phyloP scores from a whole-genome alignment of 441 rosid species.

The Mallotus japonicus region DNA sequence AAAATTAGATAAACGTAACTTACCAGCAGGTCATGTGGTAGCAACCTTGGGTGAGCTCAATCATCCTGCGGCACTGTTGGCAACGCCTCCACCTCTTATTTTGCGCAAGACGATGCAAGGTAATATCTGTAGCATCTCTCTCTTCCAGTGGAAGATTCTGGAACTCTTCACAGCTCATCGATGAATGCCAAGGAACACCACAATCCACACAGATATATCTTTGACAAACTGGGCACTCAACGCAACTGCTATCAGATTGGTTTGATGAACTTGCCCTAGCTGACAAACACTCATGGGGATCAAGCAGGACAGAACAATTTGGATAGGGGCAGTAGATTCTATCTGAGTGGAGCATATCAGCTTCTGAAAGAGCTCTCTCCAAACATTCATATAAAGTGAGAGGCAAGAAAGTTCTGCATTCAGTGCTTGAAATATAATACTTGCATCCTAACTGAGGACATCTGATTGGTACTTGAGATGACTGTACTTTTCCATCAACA shows the following conservation, averaged over 20 bases:
- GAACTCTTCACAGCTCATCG: conserved; percentile 81
- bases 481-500: conserved; percentile 73
- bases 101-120: conserved; percentile 76
- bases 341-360: conserved; percentile 46
- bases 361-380: conserved; percentile 65
- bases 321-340: conserved; percentile 88
- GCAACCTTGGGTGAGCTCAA: conserved; percentile 88
- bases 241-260: conserved; percentile 60
- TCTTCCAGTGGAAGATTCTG: conserved; percentile 79
- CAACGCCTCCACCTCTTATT: conserved; percentile 92
- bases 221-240: conserved; percentile 84
- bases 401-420: conserved; percentile 75
- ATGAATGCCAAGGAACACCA: conserved; percentile 92
- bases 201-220: conserved; percentile 82
- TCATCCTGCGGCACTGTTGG: conserved; percentile 91
- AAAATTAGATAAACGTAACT: conserved; percentile 24
- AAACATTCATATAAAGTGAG: conserved; percentile 54
- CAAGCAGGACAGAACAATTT: conserved; percentile 76
- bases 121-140: conserved; percentile 73
- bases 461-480: conserved; percentile 73
- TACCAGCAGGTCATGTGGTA: conserved; percentile 95
- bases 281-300: conserved; percentile 67
- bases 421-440: conserved; percentile 53
- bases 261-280: conserved; percentile 76
- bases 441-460: conserved; percentile 90